Percentiles rank a stretch among this genome's conserved stretches.
Conservation (phyloP, 202 grass and related monocot species). For the Schoenoplectus tabernaemontani region DNA sequence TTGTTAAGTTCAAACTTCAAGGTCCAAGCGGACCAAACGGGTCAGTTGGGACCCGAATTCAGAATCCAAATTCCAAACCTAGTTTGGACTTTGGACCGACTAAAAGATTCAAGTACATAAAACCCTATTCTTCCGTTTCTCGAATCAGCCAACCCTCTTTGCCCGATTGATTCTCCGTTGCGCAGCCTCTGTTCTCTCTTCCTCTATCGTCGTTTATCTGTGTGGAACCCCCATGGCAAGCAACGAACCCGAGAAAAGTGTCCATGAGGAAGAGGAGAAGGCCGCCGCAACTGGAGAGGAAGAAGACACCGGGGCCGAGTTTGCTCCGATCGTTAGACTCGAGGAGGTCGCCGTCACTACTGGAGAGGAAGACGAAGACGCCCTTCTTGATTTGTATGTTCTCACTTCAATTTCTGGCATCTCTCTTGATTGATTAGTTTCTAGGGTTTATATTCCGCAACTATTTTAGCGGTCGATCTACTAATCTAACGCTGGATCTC, state of each 20-base stretch:
- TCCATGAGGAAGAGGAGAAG: slow-evolving; percentile 33
- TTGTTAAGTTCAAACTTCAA: too few species aligned
- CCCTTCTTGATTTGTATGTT: slow-evolving; percentile 57
- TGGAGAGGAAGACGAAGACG: slow-evolving; percentile 72
- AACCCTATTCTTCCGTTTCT: slow-evolving; percentile 23
- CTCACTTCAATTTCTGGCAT: background rate
- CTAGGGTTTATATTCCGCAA: slow-evolving; percentile 25
- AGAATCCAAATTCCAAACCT: too few species aligned
- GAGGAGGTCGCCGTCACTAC: slow-evolving; percentile 80
- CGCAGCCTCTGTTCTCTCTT: slow-evolving; percentile 14
- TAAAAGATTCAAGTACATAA: too few species aligned
- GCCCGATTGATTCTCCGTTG: too few species aligned
- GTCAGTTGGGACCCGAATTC: too few species aligned
- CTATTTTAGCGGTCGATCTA: background rate
- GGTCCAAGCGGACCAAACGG: too few species aligned
- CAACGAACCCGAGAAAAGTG: slow-evolving; percentile 43
- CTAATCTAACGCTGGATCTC: background rate
- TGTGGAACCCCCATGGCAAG: slow-evolving; percentile 1
- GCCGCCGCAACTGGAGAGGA: slow-evolving; percentile 52
- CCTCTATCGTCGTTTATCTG: background rate
- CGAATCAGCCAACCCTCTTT: background rate
- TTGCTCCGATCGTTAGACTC: slow-evolving; percentile 68
- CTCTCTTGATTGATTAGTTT: background rate
- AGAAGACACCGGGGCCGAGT: slow-evolving; percentile 79
- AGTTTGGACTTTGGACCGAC: too few species aligned